A percentile compares a stretch with the other conserved stretches of the same genome.
Evolutionary conservation across 495 filamentous ascomycete species (phyloP).

Genomic region (Cercophora scortea): DNA sequence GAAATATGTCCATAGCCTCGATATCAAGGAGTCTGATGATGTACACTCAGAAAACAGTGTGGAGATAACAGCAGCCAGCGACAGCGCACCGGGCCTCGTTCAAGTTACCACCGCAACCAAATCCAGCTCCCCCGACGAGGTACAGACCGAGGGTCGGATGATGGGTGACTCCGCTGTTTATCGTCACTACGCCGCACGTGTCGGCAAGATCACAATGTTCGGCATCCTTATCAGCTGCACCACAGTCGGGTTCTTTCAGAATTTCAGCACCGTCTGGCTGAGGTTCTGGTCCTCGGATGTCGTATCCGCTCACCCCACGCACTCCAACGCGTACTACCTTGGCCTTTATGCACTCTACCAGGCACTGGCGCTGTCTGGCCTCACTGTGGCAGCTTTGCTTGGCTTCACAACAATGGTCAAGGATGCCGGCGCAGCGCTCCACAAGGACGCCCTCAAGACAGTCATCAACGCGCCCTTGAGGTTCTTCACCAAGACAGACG

Average conservation of each 20-base stretch:
- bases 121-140: neutral
- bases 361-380: constrained; percentile 4
- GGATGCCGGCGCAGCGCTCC: constrained; percentile 9
- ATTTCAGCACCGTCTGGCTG: constrained; percentile 17
- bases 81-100: neutral
- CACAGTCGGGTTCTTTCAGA: constrained; percentile 11
- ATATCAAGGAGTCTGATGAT: constrained; percentile 2
- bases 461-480: constrained; percentile 19
- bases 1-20: constrained; percentile 14
- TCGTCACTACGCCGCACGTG: constrained; percentile 15
- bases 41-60: neutral
- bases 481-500: constrained; percentile 17
- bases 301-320: constrained; percentile 1
- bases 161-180: constrained; percentile 15
- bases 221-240: constrained; percentile 1
- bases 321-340: constrained; percentile 15
- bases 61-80: neutral
- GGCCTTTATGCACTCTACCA: constrained; percentile 19
- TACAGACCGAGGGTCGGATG: constrained; percentile 2
- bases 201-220: neutral
- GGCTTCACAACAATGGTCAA: constrained; percentile 12
- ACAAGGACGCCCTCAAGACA: constrained; percentile 11
- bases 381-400: constrained; percentile 6
- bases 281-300: constrained; percentile 20
- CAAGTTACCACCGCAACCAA: neutral